Percentiles rank a stretch among this genome's conserved stretches.
These are phyloP conservation scores for Geotrichum restrictum DNA, from an alignment of 1,139 yeast genomes.

Conservation along the genomic window DNA sequence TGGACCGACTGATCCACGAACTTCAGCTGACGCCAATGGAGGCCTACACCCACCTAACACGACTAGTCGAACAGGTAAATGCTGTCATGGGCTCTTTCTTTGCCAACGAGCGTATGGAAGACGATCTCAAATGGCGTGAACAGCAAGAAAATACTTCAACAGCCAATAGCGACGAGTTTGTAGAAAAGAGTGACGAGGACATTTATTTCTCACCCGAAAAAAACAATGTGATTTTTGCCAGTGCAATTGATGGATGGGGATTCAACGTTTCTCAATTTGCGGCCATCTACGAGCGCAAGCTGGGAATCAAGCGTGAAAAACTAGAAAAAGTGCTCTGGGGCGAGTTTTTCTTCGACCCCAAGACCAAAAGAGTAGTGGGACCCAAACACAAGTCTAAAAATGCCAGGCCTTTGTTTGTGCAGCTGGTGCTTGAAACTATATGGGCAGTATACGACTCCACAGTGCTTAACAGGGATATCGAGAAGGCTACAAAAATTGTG, in stretches of 20 bases:
- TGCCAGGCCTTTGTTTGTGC: constrained; percentile 79
- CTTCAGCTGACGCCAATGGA: constrained; percentile 78
- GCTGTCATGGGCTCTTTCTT: constrained; percentile 91
- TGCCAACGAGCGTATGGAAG: constrained; percentile 92
- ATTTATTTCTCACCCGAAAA: constrained; percentile 84
- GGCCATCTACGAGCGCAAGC: constrained; percentile 73
- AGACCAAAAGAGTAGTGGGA: constrained; percentile 65
- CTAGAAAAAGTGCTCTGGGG: constrained; percentile 95
- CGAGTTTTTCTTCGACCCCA: constrained; percentile 83
- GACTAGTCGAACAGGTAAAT: constrained; percentile 86
- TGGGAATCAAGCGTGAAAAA: constrained; percentile 78
- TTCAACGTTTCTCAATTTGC: constrained; percentile 87
- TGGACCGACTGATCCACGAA: constrained; percentile 81
- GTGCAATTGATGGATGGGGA: constrained; percentile 98
- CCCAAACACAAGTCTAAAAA: constrained; percentile 48
- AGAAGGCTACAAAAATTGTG: constrained; percentile 69
- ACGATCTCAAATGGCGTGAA: constrained; percentile 80
- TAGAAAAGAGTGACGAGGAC: constrained; percentile 77
- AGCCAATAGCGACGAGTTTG: constrained; percentile 46
- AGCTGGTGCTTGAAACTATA: constrained; percentile 79
- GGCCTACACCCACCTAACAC: constrained; percentile 74
- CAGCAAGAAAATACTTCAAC: constrained; percentile 40
- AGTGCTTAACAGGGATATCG: constrained; percentile 61
- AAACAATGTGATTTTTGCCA: constrained; percentile 89
- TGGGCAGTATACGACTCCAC: constrained; percentile 87